Base-by-base conservation (phyloP, 2,329 filamentous ascomycete genomes). In the Huntiella decipiens region DNA sequence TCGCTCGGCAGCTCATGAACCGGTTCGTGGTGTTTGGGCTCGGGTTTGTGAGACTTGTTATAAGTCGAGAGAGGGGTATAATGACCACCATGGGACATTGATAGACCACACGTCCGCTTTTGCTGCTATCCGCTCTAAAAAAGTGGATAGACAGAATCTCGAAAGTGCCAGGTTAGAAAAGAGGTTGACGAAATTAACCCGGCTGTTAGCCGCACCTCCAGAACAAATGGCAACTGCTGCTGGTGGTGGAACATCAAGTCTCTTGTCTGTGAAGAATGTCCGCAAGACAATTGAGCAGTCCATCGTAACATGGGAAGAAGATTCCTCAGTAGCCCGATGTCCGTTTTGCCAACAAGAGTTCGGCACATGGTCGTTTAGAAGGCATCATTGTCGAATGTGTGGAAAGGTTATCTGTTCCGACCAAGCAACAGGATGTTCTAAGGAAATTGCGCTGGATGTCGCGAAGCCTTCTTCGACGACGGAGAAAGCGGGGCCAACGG, bases 11-110 rank as follows among this genome's bases (percentile, higher is more conserved):
- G 73, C 79, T 49, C 85, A 95, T 61, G 91, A 98, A 52, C 88
- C 91, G 0, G 75, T 91, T 1, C 70, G 88, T 51, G 91, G 91
- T 5, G 74, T 84, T 54, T 98, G 91, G 91, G 93, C 84, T 54
- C 68, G 91, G 44, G 88, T 96, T 2, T 98, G 91, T 58, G 91
- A 98, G 65, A 96, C 91, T n/a, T 98, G 91, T 63, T 98, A 91
- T 65, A 96, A 95, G 64, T 94, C 86, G 44, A 74, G 91, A 55
- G 84, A 87, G 19, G 91, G 91, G 3, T 98, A 98, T 62, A 94
- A 92, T 57, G 87, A 98, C 56, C 81, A 88, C 54, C 73, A 72
- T 46, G 83, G 86, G 1, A 60, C 79, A 2, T 66, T 77, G 48
- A 67, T 77, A 50, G 79, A 93, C 54, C 81, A 86, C 54, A 86